phyloP scores from a whole-genome alignment of 768 basidiomycete genomes.

The Hygrophoropsis aurantiaca region DNA sequence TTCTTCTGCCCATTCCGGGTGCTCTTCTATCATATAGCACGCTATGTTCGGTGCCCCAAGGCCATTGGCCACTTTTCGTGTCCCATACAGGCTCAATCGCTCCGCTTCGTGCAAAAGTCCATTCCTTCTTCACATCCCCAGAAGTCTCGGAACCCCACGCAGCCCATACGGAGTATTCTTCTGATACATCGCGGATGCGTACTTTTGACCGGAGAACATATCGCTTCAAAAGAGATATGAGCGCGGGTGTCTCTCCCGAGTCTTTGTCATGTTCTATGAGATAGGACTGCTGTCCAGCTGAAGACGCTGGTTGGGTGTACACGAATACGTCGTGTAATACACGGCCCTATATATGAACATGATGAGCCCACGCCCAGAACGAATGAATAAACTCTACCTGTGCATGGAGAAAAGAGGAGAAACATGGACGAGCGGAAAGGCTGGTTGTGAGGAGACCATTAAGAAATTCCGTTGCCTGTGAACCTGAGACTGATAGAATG shows the following conservation, averaged over 20 bases:
- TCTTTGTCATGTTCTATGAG: constrained; percentile 72
- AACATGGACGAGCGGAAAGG: constrained; percentile 53
- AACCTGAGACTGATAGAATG: constrained; percentile 75
- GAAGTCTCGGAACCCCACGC: constrained; percentile 64
- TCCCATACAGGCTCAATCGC: constrained; percentile 73
- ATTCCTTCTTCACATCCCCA: constrained; percentile 44
- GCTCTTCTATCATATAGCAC: constrained; percentile 65
- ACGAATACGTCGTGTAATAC: constrained; percentile 89
- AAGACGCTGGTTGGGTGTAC: constrained; percentile 51
- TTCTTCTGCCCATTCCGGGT: constrained; percentile 74
- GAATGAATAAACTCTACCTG: constrained; percentile 50
- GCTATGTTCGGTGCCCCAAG: constrained; percentile 60
- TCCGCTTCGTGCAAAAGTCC: constrained; percentile 67
- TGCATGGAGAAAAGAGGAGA: constrained; percentile 74
- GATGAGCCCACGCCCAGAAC: constrained; percentile 5
- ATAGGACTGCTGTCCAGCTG: constrained; percentile 34
- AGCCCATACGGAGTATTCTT: constrained; percentile 79
- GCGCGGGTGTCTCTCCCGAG: constrained; percentile 54
- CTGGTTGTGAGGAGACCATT: constrained; percentile 69
- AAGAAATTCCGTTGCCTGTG: constrained; percentile 79
- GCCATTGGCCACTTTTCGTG: constrained; percentile 38
- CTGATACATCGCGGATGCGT: constrained; percentile 73
- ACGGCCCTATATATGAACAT: constrained; percentile 59
- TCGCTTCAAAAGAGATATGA: constrained; percentile 74
- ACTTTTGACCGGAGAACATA: constrained; percentile 90